These are phyloP conservation scores for Epichloe baconii DNA, from an alignment of 2,329 filamentous ascomycete genomes.

Conservation along the genomic window DNA sequence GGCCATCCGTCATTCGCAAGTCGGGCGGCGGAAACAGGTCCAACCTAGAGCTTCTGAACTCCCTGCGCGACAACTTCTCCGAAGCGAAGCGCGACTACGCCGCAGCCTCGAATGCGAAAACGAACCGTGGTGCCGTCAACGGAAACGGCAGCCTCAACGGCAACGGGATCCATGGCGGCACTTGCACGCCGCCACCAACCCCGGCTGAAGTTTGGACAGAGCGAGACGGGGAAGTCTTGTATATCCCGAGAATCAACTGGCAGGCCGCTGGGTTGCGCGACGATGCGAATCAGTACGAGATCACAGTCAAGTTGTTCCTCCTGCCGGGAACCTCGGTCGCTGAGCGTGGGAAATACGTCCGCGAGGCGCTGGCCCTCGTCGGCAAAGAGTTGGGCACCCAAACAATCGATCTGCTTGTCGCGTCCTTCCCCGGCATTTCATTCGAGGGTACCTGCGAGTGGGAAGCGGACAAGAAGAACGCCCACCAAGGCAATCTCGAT, in stretches of 20 bases:
- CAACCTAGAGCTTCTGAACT: slow-evolving; percentile 84
- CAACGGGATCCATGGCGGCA: slow-evolving; percentile 19
- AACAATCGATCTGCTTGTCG: slow-evolving; percentile 75
- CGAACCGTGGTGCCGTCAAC: slow-evolving; percentile 19
- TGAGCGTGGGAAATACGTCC: slow-evolving; percentile 55
- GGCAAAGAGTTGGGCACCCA: slow-evolving; percentile 63
- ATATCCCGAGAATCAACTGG: slow-evolving; percentile 69
- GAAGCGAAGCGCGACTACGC: slow-evolving; percentile 55
- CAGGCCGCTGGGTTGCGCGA: slow-evolving; percentile 60
- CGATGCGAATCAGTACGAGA: slow-evolving; percentile 75
- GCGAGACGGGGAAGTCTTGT: slow-evolving; percentile 46
- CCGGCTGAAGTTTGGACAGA: slow-evolving; percentile 53
- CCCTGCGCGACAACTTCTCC: slow-evolving; percentile 71
- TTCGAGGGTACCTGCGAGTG: slow-evolving; percentile 90
- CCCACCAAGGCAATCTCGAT: slow-evolving; percentile 49
- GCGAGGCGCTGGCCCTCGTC: slow-evolving; percentile 69
- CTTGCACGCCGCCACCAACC: slow-evolving; percentile 13
- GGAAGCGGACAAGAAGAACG: slow-evolving; percentile 51
- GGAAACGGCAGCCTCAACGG: slow-evolving; percentile 11
- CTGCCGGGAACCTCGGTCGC: slow-evolving; percentile 56
- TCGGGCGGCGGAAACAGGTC: slow-evolving; percentile 61
- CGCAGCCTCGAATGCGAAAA: slow-evolving; percentile 11
- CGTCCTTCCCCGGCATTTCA: slow-evolving; percentile 83
- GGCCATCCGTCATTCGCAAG: slow-evolving; percentile 72
- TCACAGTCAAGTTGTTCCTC: slow-evolving; percentile 93